Percentiles rank a stretch among this genome's conserved stretches.
Evolutionary conservation across 2,329 filamentous ascomycete genomes (phyloP).

Genomic region (Hymenoscyphus fructigenus): DNA sequence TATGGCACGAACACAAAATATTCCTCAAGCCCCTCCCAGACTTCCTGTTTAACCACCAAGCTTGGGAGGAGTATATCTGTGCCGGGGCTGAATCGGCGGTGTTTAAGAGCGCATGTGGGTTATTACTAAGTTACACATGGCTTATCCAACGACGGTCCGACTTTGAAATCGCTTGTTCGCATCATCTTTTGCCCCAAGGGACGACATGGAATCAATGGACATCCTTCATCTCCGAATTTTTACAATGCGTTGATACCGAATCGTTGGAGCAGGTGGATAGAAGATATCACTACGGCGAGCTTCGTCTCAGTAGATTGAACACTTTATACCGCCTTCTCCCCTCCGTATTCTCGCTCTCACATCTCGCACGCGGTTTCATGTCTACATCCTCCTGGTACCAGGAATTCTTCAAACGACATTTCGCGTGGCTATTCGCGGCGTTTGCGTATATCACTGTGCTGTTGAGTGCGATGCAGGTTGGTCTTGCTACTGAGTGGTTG

Average conservation of each 20-base stretch:
- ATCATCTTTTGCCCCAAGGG: slow-evolving; percentile 29
- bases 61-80: slow-evolving; percentile 24
- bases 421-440: slow-evolving; percentile 43
- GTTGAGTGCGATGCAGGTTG: slow-evolving; percentile 50
- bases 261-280: slow-evolving; percentile 13
- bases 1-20: slow-evolving; percentile 31
- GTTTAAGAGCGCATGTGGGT: slow-evolving; percentile 5
- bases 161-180: slow-evolving; percentile 36
- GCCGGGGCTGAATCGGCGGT: slow-evolving; percentile 10
- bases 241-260: slow-evolving; percentile 16
- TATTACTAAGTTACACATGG: slow-evolving; percentile 36
- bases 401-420: slow-evolving; percentile 45
- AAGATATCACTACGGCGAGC: slow-evolving; percentile 38
- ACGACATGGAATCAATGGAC: slow-evolving; percentile 29
- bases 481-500: slow-evolving; percentile 39
- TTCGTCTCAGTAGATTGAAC: slow-evolving; percentile 38
- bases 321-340: slow-evolving; percentile 20
- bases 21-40: slow-evolving; percentile 36
- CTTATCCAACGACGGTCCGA: slow-evolving; percentile 39
- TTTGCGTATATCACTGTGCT: slow-evolving; percentile 44
- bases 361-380: slow-evolving; percentile 22
- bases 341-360: not conserved
- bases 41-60: slow-evolving; percentile 32
- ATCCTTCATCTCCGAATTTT: slow-evolving; percentile 7
- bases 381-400: slow-evolving; percentile 37